A percentile compares a stretch with the other conserved stretches of the same genome.
phyloP scores from a whole-genome alignment of 2,329 filamentous ascomycete genomes.

The Verticillium isaacii region DNA sequence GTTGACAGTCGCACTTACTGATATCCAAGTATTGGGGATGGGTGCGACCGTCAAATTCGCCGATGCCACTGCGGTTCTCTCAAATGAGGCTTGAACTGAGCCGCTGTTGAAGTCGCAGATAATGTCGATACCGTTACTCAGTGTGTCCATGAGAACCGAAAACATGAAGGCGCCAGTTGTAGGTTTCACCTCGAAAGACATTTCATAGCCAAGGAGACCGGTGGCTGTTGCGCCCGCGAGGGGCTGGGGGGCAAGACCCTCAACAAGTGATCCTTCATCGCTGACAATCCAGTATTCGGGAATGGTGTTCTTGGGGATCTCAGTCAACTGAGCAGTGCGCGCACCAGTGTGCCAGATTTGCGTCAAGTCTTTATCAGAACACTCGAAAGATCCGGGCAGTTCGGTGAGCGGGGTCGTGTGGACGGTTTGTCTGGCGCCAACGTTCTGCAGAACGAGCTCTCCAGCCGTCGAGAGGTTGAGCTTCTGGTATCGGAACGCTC shows the following conservation, averaged over 20 bases:
- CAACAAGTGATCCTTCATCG: slow-evolving; percentile 19
- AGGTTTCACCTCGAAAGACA: slow-evolving; percentile 22
- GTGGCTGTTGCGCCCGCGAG: slow-evolving; percentile 3
- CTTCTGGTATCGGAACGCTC: slow-evolving; percentile 30
- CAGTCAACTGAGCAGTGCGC: slow-evolving; percentile 23
- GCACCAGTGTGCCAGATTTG: slow-evolving; percentile 24
- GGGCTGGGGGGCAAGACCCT: slow-evolving; percentile 20
- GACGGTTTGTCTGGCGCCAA: slow-evolving; percentile 20
- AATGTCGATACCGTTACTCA: slow-evolving; percentile 23
- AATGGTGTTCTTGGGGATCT: slow-evolving; percentile 19
- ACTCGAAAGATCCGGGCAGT: slow-evolving; percentile 21
- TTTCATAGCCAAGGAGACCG: slow-evolving; percentile 15
- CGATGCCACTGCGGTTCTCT: not conserved
- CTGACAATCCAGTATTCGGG: slow-evolving; percentile 21
- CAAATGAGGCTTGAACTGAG: slow-evolving; percentile 8
- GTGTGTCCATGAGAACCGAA: slow-evolving; percentile 21
- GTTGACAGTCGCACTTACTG: slow-evolving; percentile 10
- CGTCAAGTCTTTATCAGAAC: slow-evolving; percentile 20
- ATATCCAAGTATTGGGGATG: slow-evolving; percentile 6
- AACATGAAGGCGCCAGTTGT: slow-evolving; percentile 22
- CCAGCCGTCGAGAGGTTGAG: slow-evolving; percentile 26
- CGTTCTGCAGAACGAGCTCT: slow-evolving; percentile 16
- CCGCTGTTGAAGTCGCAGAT: slow-evolving; percentile 16
- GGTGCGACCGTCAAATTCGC: slow-evolving; percentile 1
- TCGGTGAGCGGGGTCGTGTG: slow-evolving; percentile 17